Evolutionary conservation across 2,329 filamentous ascomycete species (phyloP), one percentile per base, ranked within the genome.

Genomic region (Dothiorella sarmentorum): DNA sequence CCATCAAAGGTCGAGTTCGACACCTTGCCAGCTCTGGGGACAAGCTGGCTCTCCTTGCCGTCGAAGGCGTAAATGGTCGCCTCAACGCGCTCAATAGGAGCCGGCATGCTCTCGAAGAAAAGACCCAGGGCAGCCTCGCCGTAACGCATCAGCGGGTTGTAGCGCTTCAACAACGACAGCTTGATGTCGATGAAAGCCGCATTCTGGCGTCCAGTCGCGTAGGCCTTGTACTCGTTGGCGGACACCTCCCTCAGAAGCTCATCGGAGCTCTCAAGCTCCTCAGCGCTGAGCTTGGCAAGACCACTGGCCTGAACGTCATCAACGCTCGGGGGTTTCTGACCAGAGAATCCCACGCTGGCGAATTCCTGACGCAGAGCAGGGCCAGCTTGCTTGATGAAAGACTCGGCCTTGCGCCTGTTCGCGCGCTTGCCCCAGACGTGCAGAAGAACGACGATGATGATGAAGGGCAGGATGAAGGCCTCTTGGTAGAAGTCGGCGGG

Each of bases 201-300:
- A 73, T 99, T 99, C 80, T 92, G 89, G 66, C 94, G 85, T 58
- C 94, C 94, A 31, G 91, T 92, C 33, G 90, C 91, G 73, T 99
- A 99, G 10, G 88, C 86, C 58, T 87, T 79, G 75, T 87, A 97
- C 75, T 97, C 91, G 68, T 90, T 90, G 61, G 91, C 83, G 58
- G 89, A 88, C 78, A 90, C 94, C 80, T 97, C 91, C 78, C 88
- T 91, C 69, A 97, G 74, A 64, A 93, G 67, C 55, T 79, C 79
- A 58, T 85, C 81, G 15, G 82, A 74, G 63, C 61, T 71, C 56
- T 75, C 66, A 63, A 63, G 71, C 52, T 75, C 66, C 70, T 66
- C 64, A 67, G 67, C 67, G 64, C 60, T 61, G 26, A 62, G 73
- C 68, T 67, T 75, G 67, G 69, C 63, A 53, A 75, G 65, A 45